phyloP scores from a whole-genome alignment of 192 early-diverging fungal genomes.

The Dissophora globulifera region DNA sequence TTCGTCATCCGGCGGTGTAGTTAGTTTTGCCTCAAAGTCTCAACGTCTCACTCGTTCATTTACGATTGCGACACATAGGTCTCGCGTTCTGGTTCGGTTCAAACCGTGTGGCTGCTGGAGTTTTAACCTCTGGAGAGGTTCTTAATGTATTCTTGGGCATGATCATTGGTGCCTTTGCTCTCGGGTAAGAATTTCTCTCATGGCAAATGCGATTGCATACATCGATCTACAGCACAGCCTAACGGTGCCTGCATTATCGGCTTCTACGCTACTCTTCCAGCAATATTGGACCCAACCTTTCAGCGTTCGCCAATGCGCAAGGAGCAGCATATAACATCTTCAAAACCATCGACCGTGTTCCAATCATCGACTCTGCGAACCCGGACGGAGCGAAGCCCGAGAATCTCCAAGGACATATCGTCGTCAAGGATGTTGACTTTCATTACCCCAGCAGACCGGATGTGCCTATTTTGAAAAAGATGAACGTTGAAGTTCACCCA shows the following conservation, averaged over 20 bases:
- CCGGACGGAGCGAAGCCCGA: slow-evolving; percentile 59
- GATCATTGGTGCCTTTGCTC: slow-evolving; percentile 73
- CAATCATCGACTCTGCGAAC: slow-evolving; percentile 73
- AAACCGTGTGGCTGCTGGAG: slow-evolving; percentile 63
- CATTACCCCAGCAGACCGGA: slow-evolving; percentile 87
- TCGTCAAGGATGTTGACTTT: slow-evolving; percentile 83
- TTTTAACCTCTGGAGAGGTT: slow-evolving; percentile 62
- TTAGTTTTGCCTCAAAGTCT: too few relatives aligned
- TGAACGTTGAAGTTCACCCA: slow-evolving; percentile 74
- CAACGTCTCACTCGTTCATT: too few relatives aligned
- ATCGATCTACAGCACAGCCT: too few relatives aligned
- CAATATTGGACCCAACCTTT: slow-evolving; percentile 73
- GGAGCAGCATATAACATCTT: slow-evolving; percentile 89
- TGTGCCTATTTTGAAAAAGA: slow-evolving; percentile 78
- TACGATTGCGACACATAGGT: too few relatives aligned
- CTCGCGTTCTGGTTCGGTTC: slow-evolving; percentile 91
- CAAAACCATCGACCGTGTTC: slow-evolving; percentile 82
- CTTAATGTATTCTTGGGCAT: slow-evolving; percentile 91
- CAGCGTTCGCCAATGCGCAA: slow-evolving; percentile 77
- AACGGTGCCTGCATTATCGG: too few relatives aligned
- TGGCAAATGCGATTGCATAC: too few relatives aligned
- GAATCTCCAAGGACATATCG: slow-evolving; percentile 71
- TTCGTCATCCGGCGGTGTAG: too few relatives aligned
- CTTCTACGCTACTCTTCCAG: not conserved
- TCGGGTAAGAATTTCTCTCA: slow-evolving; percentile 26